A percentile compares a stretch with the other conserved stretches of the same genome.
Evolutionary conservation across 495 filamentous ascomycete species (phyloP).

Genomic region (Thozetella sp.): DNA sequence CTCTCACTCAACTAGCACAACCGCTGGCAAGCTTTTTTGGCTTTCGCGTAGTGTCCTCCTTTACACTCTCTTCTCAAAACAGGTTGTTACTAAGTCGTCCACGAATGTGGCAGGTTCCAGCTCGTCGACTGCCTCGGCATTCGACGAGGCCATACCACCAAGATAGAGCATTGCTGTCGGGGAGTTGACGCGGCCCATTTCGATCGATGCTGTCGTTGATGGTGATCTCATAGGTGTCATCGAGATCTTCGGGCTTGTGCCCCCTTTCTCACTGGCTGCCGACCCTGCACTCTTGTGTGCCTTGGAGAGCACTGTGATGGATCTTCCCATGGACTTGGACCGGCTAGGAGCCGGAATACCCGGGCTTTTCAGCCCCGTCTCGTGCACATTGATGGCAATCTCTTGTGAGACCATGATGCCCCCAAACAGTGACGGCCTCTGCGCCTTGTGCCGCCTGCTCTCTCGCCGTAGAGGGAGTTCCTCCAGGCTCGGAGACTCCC

Average conservation of each 20-base stretch:
- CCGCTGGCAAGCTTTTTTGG: background rate
- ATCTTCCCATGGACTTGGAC: background rate
- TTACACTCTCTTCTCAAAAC: background rate
- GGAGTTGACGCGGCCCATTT: background rate
- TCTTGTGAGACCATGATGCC: slow-evolving; percentile 56
- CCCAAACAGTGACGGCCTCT: slow-evolving; percentile 26
- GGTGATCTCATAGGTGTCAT: background rate
- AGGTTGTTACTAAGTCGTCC: slow-evolving; percentile 21
- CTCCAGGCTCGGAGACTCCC: background rate
- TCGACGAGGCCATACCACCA: slow-evolving; percentile 15
- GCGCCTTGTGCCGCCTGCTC: slow-evolving; percentile 5
- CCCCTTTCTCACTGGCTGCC: background rate
- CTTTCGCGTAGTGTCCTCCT: background rate
- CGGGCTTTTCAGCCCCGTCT: background rate
- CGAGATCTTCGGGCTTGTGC: background rate
- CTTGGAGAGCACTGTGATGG: background rate
- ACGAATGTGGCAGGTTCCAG: slow-evolving; percentile 25
- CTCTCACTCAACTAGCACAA: background rate
- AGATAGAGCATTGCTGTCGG: background rate
- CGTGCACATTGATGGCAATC: slow-evolving; percentile 47
- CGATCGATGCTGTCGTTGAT: background rate
- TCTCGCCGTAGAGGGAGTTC: background rate
- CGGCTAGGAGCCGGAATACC: background rate
- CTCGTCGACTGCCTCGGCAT: slow-evolving; percentile 14
- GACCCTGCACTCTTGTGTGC: background rate